Base-by-base conservation (phyloP, 768 basidiomycete genomes). In the Hortiboletus flavorubellus region DNA sequence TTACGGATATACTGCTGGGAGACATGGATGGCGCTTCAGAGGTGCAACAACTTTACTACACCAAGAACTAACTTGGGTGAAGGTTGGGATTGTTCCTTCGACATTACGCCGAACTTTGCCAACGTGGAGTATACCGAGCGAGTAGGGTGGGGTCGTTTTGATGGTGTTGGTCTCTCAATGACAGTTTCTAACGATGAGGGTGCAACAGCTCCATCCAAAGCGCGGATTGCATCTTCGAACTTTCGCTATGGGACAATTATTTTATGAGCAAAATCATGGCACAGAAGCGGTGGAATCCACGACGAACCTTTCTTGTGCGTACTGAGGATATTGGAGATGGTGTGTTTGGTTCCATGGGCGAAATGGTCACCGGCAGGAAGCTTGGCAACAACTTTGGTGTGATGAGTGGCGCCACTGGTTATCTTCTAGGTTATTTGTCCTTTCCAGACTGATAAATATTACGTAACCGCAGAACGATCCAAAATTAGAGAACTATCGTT, bases 191-290 rank as follows among this genome's bases (percentile, higher is more conserved):
- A 33, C 18, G 75, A 72, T 8, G 66, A 61, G 2, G 78, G 63
- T 15, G 73, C 71, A 18, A 89, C 80, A 11, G 85, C 87, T 47
- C 75, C 79, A 65, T 93, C 91, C 49, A 93, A 68, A 40, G 73
- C 78, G 49, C 85, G 82, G 55, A 93, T 81, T 31, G 88, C 91
- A 71, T 92, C 90, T 55, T 90, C 85, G 46, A 92, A 80, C 72
- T 92, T 93, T 46, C 91, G 80, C 87, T 92, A 55, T 31, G 14
- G 2, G 30, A 43, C 21, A 33, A 26, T 8, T 18, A 23, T 7
- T 37, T 47, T 1, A 46, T 57, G 26, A 59, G 49, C 12, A 21
- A 43, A 49, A 21, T 10, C 1, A 39, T 41, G 40, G 18, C 8
- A 40, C 34, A 29, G 12, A 43, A 34, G 26, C 1, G 9, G 16